Percentiles rank a stretch among this genome's conserved stretches.
Conservation (phyloP, 495 filamentous ascomycete species). For the Aspergillus cavernicola region DNA sequence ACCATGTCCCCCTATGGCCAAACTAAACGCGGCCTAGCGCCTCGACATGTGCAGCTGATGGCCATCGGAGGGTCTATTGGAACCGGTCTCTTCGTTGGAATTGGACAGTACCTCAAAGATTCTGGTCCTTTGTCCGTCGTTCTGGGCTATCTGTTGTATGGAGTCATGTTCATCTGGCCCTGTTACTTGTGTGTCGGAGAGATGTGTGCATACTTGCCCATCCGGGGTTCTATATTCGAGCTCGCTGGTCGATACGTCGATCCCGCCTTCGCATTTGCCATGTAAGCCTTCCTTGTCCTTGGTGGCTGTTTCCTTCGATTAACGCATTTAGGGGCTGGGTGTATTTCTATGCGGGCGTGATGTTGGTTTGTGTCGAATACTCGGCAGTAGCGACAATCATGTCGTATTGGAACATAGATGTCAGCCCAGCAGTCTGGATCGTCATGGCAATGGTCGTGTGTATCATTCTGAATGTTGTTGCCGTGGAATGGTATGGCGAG, state of each 20-base stretch:
- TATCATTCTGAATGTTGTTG: conserved; percentile 61
- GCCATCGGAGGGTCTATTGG: conserved; percentile 72
- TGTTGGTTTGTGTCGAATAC: conserved; percentile 62
- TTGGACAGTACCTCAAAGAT: conserved; percentile 61
- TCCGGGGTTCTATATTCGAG: conserved; percentile 68
- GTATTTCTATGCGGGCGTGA: conserved; percentile 33
- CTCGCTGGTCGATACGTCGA: conserved; percentile 68
- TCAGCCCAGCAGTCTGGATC: conserved; percentile 61
- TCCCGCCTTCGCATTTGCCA: conserved; percentile 68
- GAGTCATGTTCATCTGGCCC: conserved; percentile 31
- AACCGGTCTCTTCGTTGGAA: conserved; percentile 73
- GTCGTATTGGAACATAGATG: conserved; percentile 58
- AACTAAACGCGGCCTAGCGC: conserved; percentile 57
- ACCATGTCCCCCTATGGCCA: conserved; percentile 18
- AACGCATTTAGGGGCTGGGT: conserved; percentile 32
- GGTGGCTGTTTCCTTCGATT: conserved; percentile 2
- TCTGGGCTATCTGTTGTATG: conserved; percentile 54
- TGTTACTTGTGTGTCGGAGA: conserved; percentile 46
- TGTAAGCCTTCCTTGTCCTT: conserved; percentile 19
- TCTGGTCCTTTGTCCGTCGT: conserved; percentile 65
- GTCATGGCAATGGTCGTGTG: conserved; percentile 66
- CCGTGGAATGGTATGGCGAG: conserved; percentile 67
- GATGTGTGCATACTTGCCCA: conserved; percentile 70
- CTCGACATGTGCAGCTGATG: conserved; percentile 66
- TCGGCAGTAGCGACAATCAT: conserved; percentile 66